These are phyloP conservation scores for Carex kokanica DNA, from an alignment of 176 grass and related monocot species.

Conservation along the genomic window DNA sequence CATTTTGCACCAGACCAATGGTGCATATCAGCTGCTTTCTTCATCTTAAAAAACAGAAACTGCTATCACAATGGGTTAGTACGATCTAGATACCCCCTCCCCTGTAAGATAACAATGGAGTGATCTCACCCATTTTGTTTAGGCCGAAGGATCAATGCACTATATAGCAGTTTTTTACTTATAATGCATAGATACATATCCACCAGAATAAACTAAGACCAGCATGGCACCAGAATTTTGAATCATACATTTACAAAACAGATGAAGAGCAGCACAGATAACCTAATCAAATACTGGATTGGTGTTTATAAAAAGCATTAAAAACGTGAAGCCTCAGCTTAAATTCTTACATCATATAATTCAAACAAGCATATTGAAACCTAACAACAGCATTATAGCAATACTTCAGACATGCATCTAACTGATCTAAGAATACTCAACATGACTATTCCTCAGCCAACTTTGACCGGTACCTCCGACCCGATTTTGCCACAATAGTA, in stretches of 20 bases:
- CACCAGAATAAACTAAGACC: neutral
- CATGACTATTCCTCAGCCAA: neutral
- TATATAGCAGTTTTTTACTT: neutral
- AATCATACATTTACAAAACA: neutral
- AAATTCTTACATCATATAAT: neutral
- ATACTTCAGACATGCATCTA: neutral
- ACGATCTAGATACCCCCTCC: neutral
- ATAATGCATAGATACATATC: neutral
- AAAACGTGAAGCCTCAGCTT: conserved; percentile 4
- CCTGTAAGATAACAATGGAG: neutral
- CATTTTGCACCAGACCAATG: neutral
- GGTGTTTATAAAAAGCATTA: neutral
- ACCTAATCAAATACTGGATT: neutral
- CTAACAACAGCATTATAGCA: neutral
- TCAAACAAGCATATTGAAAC: neutral
- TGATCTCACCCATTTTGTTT: neutral
- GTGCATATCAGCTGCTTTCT: neutral
- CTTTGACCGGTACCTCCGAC: conserved; percentile 15
- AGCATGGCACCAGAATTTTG: no score
- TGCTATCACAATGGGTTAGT: neutral
- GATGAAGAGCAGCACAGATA: neutral
- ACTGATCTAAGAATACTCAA: neutral
- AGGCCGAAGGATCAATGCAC: no score
- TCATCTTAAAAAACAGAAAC: neutral
- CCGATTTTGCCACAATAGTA: neutral